These are phyloP conservation scores for Rhizopogon vinicolor DNA, from an alignment of 768 basidiomycete species.

Conservation along the genomic window DNA sequence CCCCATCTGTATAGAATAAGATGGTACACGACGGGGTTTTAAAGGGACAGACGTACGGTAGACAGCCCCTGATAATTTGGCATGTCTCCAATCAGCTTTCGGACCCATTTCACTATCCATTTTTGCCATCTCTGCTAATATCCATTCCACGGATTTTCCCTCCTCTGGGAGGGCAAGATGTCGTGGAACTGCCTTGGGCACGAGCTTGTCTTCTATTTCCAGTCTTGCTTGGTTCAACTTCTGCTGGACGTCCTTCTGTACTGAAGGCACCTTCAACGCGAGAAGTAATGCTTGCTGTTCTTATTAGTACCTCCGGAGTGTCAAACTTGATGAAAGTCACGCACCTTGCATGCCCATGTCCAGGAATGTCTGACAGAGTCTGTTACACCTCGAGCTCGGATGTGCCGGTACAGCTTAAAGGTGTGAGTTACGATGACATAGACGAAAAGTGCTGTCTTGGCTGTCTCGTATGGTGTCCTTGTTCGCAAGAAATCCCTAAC, in stretches of 20 bases:
- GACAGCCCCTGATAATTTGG: slow-evolving; percentile 80
- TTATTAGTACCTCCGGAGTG: not conserved
- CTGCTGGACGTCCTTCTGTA: slow-evolving; percentile 50
- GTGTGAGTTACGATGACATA: slow-evolving; percentile 27
- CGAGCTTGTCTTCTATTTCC: slow-evolving; percentile 63
- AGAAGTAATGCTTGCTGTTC: slow-evolving; percentile 51
- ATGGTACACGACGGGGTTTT: not conserved
- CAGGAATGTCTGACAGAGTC: slow-evolving; percentile 21
- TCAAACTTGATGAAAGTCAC: not conserved
- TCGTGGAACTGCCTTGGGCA: slow-evolving; percentile 64
- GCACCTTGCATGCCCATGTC: slow-evolving; percentile 22
- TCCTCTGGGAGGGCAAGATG: slow-evolving; percentile 62
- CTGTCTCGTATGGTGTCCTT: slow-evolving; percentile 18
- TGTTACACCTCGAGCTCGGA: slow-evolving; percentile 33
- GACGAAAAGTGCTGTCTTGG: slow-evolving; percentile 30
- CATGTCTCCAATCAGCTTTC: slow-evolving; percentile 54
- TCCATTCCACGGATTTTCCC: slow-evolving; percentile 69
- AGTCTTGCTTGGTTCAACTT: slow-evolving; percentile 63
- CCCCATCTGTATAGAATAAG: slow-evolving; percentile 55
- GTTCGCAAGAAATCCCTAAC: slow-evolving; percentile 12
- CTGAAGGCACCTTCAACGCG: slow-evolving; percentile 56
- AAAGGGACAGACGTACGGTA: slow-evolving; percentile 57
- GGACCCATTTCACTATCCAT: slow-evolving; percentile 61
- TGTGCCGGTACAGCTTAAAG: slow-evolving; percentile 25
- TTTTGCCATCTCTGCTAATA: slow-evolving; percentile 69